Evolutionary conservation across 2,329 filamentous ascomycete genomes (phyloP).

Genomic region (Claviceps monticola): DNA sequence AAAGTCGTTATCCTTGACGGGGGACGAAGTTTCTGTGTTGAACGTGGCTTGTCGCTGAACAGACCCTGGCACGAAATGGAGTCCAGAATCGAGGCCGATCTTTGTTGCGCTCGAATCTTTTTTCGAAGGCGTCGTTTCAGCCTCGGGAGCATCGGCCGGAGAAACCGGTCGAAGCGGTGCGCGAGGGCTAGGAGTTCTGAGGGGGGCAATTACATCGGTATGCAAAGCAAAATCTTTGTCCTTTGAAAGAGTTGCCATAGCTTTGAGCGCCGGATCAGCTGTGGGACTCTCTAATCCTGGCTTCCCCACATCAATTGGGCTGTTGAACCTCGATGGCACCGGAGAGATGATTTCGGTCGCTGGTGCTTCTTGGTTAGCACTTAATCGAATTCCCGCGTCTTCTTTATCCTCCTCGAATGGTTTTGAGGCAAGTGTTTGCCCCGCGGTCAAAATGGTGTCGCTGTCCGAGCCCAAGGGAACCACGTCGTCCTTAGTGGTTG

Average conservation of each 20-base stretch:
- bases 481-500: not conserved
- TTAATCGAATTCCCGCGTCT: not conserved
- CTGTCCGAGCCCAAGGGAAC: not conserved
- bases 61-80: slow-evolving; percentile 18
- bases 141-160: not conserved
- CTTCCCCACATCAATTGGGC: not conserved
- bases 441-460: not conserved
- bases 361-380: not conserved
- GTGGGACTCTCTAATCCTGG: not conserved
- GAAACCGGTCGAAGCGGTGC: not conserved
- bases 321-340: not conserved
- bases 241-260: not conserved
- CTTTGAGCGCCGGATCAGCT: not conserved
- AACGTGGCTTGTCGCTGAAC: slow-evolving; percentile 29
- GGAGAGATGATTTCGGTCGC: not conserved
- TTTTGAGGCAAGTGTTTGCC: not conserved
- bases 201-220: slow-evolving; percentile 13
- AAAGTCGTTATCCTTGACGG: slow-evolving; percentile 56
- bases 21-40: slow-evolving; percentile 36
- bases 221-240: slow-evolving; percentile 5
- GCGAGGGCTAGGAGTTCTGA: slow-evolving; percentile 21
- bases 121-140: slow-evolving; percentile 20
- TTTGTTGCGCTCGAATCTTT: slow-evolving; percentile 17
- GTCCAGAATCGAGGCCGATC: slow-evolving; percentile 6
- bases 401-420: not conserved